Base-by-base conservation (phyloP, 2,329 filamentous ascomycete species). In the Fusarium veterinarium region DNA sequence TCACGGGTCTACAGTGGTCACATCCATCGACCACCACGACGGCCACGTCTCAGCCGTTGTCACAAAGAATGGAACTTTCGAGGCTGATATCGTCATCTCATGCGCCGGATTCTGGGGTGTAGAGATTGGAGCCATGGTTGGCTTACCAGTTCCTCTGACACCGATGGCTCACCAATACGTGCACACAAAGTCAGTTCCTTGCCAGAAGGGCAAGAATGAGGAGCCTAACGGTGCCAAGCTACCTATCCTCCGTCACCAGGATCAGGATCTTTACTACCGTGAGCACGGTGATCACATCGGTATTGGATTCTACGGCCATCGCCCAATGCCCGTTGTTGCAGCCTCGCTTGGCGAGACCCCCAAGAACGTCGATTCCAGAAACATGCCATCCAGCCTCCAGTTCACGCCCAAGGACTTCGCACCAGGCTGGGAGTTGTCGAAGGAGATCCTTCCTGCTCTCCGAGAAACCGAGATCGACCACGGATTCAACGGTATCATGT, bases 21-120 rank as follows among this genome's bases (percentile, higher is more conserved):
- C 86, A 4, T 88, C 85, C 3, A 89, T 91, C 57, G 84, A 88
- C 60, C 83, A 84, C 68, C 75, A 78, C 1, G 77, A 84, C 11
- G 84, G 85, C 23, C 83, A 79, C 6, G 88, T 91, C 17, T 90
- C 88, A 1, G 89, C 89, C 4, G 89, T 91, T 0, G 80, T 70
- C 3, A 90, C 88, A 1, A 80, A 82, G 3, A 79, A 79, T 8
- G 85, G 85, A 28, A 84, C 76, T 1, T 83, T 91, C 25, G 81
- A 86, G 0, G 89, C 89, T 1, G 90, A 91, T 60, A 87, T 91
- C 30, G 83, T 91, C 56, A 79, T 91, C 41, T 91, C 89, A 4
- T 91, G 90, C 68, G 90, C 89, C 11, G 90, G 90, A 0, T 90
- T 91, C 78, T 91, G 90, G 90, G 90, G 90, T 16, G 90, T 91